Base-by-base conservation (phyloP, 805 yeast species). In the Wickerhamiella cacticola region DNA sequence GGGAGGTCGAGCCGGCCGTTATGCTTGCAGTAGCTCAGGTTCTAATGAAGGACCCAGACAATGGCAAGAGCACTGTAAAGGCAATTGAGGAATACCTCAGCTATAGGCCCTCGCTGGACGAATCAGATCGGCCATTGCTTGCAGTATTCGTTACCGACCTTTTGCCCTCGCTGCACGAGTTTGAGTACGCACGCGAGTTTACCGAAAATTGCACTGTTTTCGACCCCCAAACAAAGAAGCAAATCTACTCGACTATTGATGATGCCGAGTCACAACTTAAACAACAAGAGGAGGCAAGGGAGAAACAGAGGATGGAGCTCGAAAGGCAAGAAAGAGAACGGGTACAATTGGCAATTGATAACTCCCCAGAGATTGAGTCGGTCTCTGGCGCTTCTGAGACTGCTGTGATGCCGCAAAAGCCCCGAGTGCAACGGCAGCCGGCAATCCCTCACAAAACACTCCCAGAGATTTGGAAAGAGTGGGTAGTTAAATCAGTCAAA, bases 171-270 rank as follows among this genome's bases (percentile, higher is more conserved):
- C 22, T 35, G 15, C 46, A 42, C n/a, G 49, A 47, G 24, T 47
- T 29, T 22, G 46, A 41, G n/a, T 47, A 47, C 21, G 45, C 49
- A 8, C 18, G 31, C 5, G 49, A 41, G 24, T 35, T 41, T 41
- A 24, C 41, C 18, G 19, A 7, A 2, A 24, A 41, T 23, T 41
- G 38, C 38, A 16, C 26, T 9, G 23, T 26, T 3, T 35, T 41
- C 25, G 38, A 25, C 12, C 26, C 8, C 23, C n/a, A 19, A 24
- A 23, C 29, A 2, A 35, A 41, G 33, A 16, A 3, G 1, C 24
- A 24, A n/a, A 9, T 47, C 18, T 2, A 16, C 10, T n/a, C 40
- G 8, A 23, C 23, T 6, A 25, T 41, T 5, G 31, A 31, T 7
- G 7, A 15, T 12, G 21, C 18, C 13, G 23, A 35, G 28, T 25